Evolutionary conservation across 1,284 basidiomycete genomes (phyloP).

Genomic region (Trametes versicolor): DNA sequence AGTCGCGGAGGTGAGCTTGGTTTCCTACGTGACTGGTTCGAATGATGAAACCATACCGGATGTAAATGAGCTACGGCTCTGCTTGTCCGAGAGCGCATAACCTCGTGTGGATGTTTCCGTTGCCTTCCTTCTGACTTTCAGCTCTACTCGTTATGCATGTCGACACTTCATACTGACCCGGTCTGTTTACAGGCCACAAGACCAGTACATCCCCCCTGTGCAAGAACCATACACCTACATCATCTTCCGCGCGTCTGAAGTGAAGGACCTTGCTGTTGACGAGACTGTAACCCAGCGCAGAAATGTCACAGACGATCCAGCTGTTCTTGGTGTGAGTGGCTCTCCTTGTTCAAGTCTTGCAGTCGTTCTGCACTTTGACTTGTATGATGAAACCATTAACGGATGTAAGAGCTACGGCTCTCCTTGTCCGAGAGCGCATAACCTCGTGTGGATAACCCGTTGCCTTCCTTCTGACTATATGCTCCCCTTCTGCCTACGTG

Average conservation of each 20-base stretch:
- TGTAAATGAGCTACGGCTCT: constrained; percentile 65
- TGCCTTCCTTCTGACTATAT: constrained; percentile 65
- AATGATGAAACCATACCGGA: constrained; percentile 67
- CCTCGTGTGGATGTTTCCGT: constrained; percentile 75
- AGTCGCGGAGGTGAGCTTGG: constrained; percentile 76
- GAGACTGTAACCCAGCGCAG: constrained; percentile 62
- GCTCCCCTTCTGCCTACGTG: constrained; percentile 1
- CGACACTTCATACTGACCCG: constrained; percentile 33
- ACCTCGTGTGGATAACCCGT: constrained; percentile 64
- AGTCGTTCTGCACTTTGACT: background rate
- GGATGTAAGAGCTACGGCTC: constrained; percentile 59
- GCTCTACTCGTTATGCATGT: constrained; percentile 15
- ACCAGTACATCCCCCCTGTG: constrained; percentile 80
- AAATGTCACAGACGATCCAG: constrained; percentile 81
- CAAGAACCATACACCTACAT: constrained; percentile 84
- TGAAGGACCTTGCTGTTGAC: constrained; percentile 83
- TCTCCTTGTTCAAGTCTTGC: constrained; percentile 4
- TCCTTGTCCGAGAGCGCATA: constrained; percentile 62
- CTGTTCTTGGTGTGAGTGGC: constrained; percentile 74
- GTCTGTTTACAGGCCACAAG: constrained; percentile 59
- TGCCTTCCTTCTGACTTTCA: constrained; percentile 75
- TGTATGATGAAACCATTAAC: constrained; percentile 57
- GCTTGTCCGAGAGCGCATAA: constrained; percentile 75
- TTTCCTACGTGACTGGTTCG: constrained; percentile 12
- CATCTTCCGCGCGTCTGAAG: constrained; percentile 85